Conservation (phyloP, 768 basidiomycete genomes). For the Agaricus subrufescens region DNA sequence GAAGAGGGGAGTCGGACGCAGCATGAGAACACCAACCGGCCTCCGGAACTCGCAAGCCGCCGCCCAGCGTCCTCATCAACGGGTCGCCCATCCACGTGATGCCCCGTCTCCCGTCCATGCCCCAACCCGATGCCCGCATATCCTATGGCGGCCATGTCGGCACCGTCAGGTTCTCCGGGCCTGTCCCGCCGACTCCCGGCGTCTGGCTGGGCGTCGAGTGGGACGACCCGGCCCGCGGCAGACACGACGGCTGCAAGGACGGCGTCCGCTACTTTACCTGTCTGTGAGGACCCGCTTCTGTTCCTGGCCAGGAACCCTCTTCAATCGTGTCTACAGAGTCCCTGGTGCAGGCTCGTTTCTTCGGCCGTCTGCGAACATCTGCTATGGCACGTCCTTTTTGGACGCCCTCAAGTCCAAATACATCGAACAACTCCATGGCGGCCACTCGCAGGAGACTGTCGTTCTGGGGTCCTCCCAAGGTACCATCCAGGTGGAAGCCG, state of each 20-base stretch:
- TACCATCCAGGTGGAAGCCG: slow-evolving; percentile 82
- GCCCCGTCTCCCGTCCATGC: slow-evolving; percentile 19
- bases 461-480: slow-evolving; percentile 79
- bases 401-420: slow-evolving; percentile 76
- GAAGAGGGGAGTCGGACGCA: slow-evolving; percentile 22
- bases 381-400: slow-evolving; percentile 68
- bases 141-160: slow-evolving; percentile 49
- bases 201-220: slow-evolving; percentile 97
- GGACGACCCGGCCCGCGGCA: slow-evolving; percentile 83
- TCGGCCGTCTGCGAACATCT: slow-evolving; percentile 56
- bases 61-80: neutral
- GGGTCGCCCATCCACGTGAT: neutral
- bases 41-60: slow-evolving; percentile 3
- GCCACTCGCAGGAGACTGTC: slow-evolving; percentile 53
- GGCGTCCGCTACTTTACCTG: slow-evolving; percentile 76
- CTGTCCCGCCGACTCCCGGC: slow-evolving; percentile 58
- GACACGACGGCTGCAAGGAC: slow-evolving; percentile 81
- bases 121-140: slow-evolving; percentile 50
- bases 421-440: slow-evolving; percentile 54
- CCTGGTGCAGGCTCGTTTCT: slow-evolving; percentile 76
- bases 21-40: slow-evolving; percentile 19
- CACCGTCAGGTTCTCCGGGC: slow-evolving; percentile 67
- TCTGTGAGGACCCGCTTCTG: slow-evolving; percentile 42
- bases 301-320: slow-evolving; percentile 14
- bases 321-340: slow-evolving; percentile 33